Conservation (phyloP, 345 rosid genomes). For the Jatropha curcas region DNA sequence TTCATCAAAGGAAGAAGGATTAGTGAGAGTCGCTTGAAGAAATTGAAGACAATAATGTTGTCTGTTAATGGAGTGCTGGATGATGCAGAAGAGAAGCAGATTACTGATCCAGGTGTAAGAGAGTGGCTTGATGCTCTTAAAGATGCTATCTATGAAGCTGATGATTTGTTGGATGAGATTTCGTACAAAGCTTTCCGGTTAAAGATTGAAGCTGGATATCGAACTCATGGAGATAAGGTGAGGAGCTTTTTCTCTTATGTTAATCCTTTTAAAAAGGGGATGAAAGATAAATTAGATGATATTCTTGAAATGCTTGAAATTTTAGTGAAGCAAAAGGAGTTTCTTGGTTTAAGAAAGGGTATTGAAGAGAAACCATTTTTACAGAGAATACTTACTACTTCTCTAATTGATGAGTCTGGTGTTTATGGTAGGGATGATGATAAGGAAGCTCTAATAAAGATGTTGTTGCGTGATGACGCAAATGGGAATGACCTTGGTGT, state of each 20-base stretch:
- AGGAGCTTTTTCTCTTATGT: constrained; percentile 1
- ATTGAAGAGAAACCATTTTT: not conserved
- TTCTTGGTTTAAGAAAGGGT: constrained; percentile 2
- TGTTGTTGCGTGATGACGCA: not conserved
- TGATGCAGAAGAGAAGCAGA: constrained; percentile 28
- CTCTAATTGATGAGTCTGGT: constrained; percentile 10
- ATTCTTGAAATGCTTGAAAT: constrained; percentile 14
- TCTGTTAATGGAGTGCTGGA: constrained; percentile 12
- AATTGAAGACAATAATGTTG: not conserved
- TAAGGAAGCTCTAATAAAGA: constrained; percentile 15
- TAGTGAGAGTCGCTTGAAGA: not conserved
- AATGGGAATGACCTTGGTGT: not conserved
- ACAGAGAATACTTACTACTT: not conserved
- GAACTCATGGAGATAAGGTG: not conserved
- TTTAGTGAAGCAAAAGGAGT: constrained; percentile 9
- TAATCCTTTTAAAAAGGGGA: not conserved
- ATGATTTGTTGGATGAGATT: constrained; percentile 27
- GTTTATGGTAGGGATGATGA: constrained; percentile 23
- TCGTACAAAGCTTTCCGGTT: not conserved
- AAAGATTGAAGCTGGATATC: not conserved
- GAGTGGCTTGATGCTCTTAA: constrained; percentile 22
- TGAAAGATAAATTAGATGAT: not conserved
- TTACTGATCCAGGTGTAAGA: not conserved
- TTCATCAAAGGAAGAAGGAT: constrained; percentile 15
- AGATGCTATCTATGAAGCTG: constrained; percentile 24